Conservation (phyloP, 306 rosid genomes). For the Dryas alaskensis region DNA sequence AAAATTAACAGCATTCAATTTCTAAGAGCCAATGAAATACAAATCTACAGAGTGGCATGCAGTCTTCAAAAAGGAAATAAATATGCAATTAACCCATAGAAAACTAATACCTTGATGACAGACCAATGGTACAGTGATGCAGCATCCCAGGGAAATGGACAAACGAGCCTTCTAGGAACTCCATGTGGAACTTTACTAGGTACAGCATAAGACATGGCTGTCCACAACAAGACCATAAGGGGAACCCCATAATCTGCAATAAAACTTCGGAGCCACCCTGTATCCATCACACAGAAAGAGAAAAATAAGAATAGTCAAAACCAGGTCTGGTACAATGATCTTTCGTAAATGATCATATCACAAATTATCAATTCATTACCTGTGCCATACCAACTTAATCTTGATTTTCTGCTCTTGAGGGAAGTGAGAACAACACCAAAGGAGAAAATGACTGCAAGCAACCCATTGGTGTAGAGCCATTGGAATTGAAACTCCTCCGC, state of each 20-base stretch:
- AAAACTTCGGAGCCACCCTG: constrained; percentile 68
- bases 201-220: constrained; percentile 57
- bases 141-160: constrained; percentile 79
- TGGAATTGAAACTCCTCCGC: constrained; percentile 41
- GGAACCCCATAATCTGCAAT: constrained; percentile 85
- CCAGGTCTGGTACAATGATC: background rate
- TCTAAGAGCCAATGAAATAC: no score
- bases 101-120: constrained; percentile 49
- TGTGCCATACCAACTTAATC: constrained; percentile 77
- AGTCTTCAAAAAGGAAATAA: no score
- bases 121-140: constrained; percentile 77
- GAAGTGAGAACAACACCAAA: constrained; percentile 59
- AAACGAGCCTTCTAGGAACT: constrained; percentile 73
- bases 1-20: no score
- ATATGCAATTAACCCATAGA: background rate
- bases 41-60: no score
- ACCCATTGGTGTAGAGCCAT: constrained; percentile 76
- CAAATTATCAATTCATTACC: constrained; percentile 26
- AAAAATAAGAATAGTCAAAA: background rate
- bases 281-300: background rate
- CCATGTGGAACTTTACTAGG: constrained; percentile 60
- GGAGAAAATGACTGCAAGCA: constrained; percentile 66
- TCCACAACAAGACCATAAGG: constrained; percentile 72
- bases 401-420: constrained; percentile 70
- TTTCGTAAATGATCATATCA: background rate